phyloP scores from a whole-genome alignment of 2,329 filamentous ascomycete genomes.

The Coleophoma eucalyptorum region DNA sequence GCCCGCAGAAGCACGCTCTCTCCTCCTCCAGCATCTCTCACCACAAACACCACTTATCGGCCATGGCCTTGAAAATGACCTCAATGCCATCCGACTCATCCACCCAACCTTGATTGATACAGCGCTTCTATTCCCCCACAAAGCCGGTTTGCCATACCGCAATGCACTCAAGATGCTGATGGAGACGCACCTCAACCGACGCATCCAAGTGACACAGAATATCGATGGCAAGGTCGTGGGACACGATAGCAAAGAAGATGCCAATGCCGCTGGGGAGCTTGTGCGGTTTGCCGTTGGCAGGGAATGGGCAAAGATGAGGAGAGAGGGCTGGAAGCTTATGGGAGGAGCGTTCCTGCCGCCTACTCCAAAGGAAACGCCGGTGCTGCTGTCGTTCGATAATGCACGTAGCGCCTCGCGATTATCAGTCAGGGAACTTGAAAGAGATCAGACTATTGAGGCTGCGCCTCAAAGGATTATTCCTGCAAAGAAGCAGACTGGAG shows the following conservation, averaged over 20 bases:
- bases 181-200: conserved; percentile 62
- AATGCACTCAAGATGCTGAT: conserved; percentile 74
- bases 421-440: not conserved
- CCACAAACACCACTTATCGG: conserved; percentile 82
- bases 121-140: conserved; percentile 77
- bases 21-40: conserved; percentile 73
- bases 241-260: conserved; percentile 92
- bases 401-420: not conserved
- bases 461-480: not conserved
- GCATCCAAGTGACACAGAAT: conserved; percentile 69
- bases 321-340: conserved; percentile 62
- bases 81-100: conserved; percentile 80
- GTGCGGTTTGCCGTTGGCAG: conserved; percentile 68
- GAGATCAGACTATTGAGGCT: not conserved
- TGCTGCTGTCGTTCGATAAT: not conserved
- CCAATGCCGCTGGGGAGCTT: conserved; percentile 82
- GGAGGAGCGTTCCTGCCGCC: conserved; percentile 35
- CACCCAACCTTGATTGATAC: conserved; percentile 87
- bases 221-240: conserved; percentile 41
- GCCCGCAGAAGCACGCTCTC: conserved; percentile 67
- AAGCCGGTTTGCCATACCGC: conserved; percentile 70
- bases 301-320: conserved; percentile 65
- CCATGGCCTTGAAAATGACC: conserved; percentile 92
- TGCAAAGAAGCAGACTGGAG: conserved; percentile 4
- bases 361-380: not conserved